Conservation (phyloP, 2,329 filamentous ascomycete genomes). For the Calonectria crousiana region DNA sequence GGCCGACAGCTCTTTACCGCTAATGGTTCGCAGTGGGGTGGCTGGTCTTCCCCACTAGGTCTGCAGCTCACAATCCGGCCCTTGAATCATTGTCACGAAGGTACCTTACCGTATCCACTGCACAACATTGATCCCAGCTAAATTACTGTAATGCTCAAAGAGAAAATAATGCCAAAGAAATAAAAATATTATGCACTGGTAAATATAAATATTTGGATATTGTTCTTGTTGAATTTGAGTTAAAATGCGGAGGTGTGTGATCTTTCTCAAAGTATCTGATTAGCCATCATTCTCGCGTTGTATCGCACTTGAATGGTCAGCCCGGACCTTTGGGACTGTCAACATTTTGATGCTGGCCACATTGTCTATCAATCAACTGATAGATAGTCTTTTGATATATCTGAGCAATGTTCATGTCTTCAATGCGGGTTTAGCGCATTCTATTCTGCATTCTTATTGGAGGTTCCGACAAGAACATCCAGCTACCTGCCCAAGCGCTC, state of each 20-base stretch:
- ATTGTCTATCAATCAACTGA: neutral
- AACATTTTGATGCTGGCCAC: neutral
- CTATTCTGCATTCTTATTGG: neutral
- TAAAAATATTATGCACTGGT: no score
- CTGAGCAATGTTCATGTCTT: neutral
- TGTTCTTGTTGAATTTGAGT: no score
- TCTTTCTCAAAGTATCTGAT: no score
- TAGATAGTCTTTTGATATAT: neutral
- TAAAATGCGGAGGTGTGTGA: no score
- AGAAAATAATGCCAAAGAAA: no score
- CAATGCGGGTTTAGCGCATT: neutral
- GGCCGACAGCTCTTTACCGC: neutral
- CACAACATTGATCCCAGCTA: no score
- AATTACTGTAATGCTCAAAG: no score
- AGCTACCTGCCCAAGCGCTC: no score
- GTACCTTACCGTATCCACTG: no score
- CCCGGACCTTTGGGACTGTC: neutral
- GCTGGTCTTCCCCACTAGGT: slow-evolving; percentile 1
- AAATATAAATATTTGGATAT: no score
- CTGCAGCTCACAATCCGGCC: neutral
- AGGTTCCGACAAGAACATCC: neutral
- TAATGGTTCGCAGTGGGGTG: slow-evolving; percentile 1
- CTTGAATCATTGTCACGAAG: no score
- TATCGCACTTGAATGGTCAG: neutral
- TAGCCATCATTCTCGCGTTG: no score